These are phyloP conservation scores for Cicer cuneatum DNA, from an alignment of 306 rosid genomes.

Conservation along the genomic window DNA sequence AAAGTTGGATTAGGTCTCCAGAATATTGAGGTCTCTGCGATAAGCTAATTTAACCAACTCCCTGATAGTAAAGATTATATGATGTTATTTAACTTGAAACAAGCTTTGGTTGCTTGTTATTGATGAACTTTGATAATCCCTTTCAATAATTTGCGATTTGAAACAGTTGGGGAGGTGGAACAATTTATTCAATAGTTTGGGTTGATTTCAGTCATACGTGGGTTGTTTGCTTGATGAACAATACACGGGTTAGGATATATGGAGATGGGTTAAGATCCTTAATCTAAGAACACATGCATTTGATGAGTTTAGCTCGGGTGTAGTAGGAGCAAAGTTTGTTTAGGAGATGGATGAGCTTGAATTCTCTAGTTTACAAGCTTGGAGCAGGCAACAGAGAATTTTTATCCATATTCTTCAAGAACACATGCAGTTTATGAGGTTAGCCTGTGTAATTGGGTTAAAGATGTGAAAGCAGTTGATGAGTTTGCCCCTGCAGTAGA, in stretches of 20 bases:
- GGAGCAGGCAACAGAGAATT: neutral
- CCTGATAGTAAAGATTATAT: neutral
- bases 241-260: neutral
- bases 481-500: too few species aligned
- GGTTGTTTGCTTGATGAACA: neutral
- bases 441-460: too few species aligned
- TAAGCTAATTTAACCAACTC: neutral
- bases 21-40: neutral
- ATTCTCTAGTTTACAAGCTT: neutral
- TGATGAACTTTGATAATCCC: neutral
- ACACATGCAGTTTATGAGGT: too few species aligned
- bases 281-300: neutral
- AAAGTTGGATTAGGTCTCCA: neutral
- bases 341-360: neutral
- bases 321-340: neutral
- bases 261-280: neutral
- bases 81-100: neutral
- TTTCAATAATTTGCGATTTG: conserved; percentile 1
- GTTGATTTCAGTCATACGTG: neutral
- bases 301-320: neutral
- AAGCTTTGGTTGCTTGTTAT: neutral
- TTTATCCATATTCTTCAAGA: neutral
- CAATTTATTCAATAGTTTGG: neutral
- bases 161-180: neutral
- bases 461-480: too few species aligned